phyloP scores from a whole-genome alignment of 805 yeast species.

The Brettanomyces custersianus region DNA sequence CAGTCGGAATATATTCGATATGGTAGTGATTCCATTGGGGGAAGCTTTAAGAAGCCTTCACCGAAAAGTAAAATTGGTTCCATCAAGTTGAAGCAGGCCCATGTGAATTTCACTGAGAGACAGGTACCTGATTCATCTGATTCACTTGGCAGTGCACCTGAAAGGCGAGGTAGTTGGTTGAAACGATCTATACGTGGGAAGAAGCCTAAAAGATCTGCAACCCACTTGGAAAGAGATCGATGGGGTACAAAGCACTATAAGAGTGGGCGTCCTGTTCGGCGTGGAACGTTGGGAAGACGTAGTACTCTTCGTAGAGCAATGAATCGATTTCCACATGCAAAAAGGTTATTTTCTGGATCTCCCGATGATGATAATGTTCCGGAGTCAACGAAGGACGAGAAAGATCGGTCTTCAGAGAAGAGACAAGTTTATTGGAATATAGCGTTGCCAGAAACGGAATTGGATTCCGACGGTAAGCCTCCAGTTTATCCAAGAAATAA shows the following conservation, averaged over 20 bases:
- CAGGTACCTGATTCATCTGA: constrained; percentile 1
- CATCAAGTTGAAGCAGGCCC: constrained; percentile 3
- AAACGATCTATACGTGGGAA: too few species aligned
- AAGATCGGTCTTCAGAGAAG: constrained; percentile 19
- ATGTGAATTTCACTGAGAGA: background rate
- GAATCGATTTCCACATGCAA: constrained; percentile 14
- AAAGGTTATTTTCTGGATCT: constrained; percentile 12
- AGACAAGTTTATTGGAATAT: constrained; percentile 53
- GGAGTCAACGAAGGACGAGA: constrained; percentile 14
- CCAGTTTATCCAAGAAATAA: constrained; percentile 76
- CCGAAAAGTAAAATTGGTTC: background rate
- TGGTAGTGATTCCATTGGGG: background rate
- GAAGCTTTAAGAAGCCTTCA: too few species aligned
- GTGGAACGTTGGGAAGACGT: constrained; percentile 28
- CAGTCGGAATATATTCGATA: background rate
- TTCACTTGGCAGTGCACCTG: background rate
- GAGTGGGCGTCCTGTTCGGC: constrained; percentile 47
- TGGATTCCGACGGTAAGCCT: constrained; percentile 48
- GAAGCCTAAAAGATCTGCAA: constrained; percentile 27
- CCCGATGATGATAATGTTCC: constrained; percentile 9
- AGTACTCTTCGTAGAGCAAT: constrained; percentile 38
- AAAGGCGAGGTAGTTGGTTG: too few species aligned
- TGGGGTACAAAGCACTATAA: constrained; percentile 87
- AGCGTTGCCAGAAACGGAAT: constrained; percentile 46
- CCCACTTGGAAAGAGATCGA: constrained; percentile 65